Percentiles rank a stretch among this genome's conserved stretches.
Evolutionary conservation across 306 rosid genomes (phyloP).

Genomic region (Pachyrhizus erosus): DNA sequence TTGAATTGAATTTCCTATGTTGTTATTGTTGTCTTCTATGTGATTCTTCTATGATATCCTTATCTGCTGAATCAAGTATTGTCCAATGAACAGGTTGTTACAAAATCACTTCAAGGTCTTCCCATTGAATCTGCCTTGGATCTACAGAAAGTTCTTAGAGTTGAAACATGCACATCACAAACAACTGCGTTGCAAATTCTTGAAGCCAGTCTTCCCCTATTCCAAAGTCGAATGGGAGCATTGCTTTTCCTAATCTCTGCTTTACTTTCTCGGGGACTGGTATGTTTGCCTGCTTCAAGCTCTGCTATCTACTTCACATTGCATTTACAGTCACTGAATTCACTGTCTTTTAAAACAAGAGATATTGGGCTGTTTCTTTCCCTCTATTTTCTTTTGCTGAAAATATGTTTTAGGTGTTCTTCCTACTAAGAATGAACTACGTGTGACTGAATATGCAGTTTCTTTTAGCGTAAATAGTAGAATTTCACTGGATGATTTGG

Average conservation of each 20-base stretch:
- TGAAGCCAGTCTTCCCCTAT: constrained; percentile 73
- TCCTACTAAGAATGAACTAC: background rate
- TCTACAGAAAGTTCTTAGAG: constrained; percentile 77
- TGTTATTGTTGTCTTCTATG: constrained; percentile 30
- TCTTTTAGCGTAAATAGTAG: background rate
- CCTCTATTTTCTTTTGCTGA: constrained; percentile 1
- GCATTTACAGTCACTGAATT: constrained; percentile 21
- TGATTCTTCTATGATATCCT: constrained; percentile 5
- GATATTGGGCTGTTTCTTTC: background rate
- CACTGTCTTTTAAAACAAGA: constrained; percentile 5
- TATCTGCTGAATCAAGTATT: constrained; percentile 36
- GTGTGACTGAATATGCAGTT: constrained; percentile 20
- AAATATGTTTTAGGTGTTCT: background rate
- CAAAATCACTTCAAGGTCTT: constrained; percentile 80
- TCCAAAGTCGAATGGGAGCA: constrained; percentile 97
- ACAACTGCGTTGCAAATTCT: constrained; percentile 74
- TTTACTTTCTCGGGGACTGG: constrained; percentile 96
- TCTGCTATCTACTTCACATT: constrained; percentile 25
- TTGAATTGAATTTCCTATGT: constrained; percentile 38
- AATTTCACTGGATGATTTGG: background rate
- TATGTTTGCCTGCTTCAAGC: constrained; percentile 54
- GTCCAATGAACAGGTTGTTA: constrained; percentile 55
- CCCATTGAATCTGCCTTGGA: constrained; percentile 79
- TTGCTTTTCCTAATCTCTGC: constrained; percentile 93
- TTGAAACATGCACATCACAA: constrained; percentile 68